Evolutionary conservation across 2,329 filamentous ascomycete genomes (phyloP), one percentile per base, ranked within the genome.

Genomic region (Nothophaeocryptopus gaeumannii): DNA sequence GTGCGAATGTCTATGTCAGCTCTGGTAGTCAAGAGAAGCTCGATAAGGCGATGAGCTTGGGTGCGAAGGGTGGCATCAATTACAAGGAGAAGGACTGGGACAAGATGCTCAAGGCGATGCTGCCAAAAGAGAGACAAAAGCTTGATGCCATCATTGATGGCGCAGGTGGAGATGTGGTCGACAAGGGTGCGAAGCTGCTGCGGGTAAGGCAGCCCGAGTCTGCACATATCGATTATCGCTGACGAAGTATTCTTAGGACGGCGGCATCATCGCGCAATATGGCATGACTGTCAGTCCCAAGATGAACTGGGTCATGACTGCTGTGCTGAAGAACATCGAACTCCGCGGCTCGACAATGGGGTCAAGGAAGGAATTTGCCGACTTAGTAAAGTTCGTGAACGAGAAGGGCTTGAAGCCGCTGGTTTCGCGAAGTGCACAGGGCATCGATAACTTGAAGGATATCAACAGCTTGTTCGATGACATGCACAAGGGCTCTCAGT

Each of bases 341-440:
- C 78, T 97, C 26, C 80, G 81, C 41, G 92, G 93, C 13, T 84
- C 82, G 11, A 96, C 91, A 0, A 96, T 97, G 91, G 92, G 92
- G 0, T 95, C 89, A 26, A 79, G 88, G 38, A 84, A 82, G 64
- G 93, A 97, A 72, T 97, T 96, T 65, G 76, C 76, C n/a, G 88
- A 93, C 15, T 96, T 97, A 89, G 78, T 96, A 5, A 77, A 79
- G 1, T 96, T 96, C 71, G 86, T 96, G 32, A 77, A 77, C 10
- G 72, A 83, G 56, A 82, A 89, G 57, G 80, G 85, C 64, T 84
- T 96, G 53, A 79, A 75, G 46, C 91, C 92, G 0, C 76, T 96
- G 3, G 80, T 97, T 1, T 93, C 86, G 56, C 79, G 85, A 45
- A 56, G 58, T 5, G 81, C 84, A 1, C 11, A 81, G 82, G 88